Evolutionary conservation across 768 basidiomycete genomes (phyloP).

Genomic region (Lactarius hengduanensis): DNA sequence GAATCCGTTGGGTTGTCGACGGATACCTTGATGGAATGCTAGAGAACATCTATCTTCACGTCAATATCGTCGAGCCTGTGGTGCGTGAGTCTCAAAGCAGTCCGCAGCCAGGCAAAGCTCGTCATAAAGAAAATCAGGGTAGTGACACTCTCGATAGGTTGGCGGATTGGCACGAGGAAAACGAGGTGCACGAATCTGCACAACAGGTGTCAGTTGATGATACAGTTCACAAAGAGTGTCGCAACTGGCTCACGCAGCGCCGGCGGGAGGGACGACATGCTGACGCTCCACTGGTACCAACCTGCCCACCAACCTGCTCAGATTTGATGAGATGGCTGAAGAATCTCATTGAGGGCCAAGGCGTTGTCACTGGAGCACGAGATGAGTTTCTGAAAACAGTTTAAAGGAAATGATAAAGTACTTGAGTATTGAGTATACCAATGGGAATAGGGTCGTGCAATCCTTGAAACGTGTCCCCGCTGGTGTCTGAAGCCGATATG

Average conservation of each 20-base stretch:
- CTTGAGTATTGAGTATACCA: background rate
- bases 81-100: slow-evolving; percentile 1
- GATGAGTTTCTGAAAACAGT: background rate
- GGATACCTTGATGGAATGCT: background rate
- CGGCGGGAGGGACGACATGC: background rate
- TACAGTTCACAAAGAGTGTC: background rate
- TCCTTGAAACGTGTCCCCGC: background rate
- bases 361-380: too few relatives aligned
- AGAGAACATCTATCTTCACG: background rate
- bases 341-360: too few relatives aligned
- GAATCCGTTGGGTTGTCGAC: too few relatives aligned
- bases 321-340: background rate
- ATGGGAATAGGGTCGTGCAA: background rate
- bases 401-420: background rate
- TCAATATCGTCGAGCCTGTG: background rate
- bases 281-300: slow-evolving; percentile 1
- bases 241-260: slow-evolving; percentile 10
- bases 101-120: slow-evolving; percentile 5
- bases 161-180: background rate
- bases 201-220: background rate
- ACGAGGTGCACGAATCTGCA: background rate
- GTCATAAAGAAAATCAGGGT: slow-evolving; percentile 4
- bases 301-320: background rate
- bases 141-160: background rate
- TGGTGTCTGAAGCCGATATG: background rate